phyloP scores from a whole-genome alignment of 2,329 filamentous ascomycete species.

The Phyllosticta paracitricarpa region DNA sequence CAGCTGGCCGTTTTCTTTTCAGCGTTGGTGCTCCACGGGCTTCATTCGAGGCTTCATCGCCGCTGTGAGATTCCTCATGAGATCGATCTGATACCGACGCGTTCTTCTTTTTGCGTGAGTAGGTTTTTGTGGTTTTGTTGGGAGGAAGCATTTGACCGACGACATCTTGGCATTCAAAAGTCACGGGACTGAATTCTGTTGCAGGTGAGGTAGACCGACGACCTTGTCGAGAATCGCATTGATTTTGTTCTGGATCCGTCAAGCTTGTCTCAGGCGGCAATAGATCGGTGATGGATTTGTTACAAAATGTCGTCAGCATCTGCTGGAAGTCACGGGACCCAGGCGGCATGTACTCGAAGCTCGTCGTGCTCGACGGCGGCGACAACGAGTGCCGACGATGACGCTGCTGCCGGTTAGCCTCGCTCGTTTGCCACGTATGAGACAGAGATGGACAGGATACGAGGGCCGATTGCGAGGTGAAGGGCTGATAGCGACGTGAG shows the following conservation, averaged over 20 bases:
- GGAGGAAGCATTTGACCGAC: background rate
- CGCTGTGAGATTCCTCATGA: background rate
- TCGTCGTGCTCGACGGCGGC: background rate
- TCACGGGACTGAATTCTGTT: background rate
- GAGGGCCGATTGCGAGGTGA: background rate
- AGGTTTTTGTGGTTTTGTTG: background rate
- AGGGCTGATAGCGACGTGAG: background rate
- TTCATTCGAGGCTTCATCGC: background rate
- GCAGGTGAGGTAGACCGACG: background rate
- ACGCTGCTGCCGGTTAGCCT: background rate
- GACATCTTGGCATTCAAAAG: background rate
- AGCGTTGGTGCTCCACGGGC: background rate
- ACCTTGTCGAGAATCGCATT: background rate
- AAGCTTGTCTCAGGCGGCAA: background rate
- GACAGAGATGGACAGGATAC: background rate
- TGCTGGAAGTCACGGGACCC: background rate
- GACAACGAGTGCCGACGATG: background rate
- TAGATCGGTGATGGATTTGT: background rate
- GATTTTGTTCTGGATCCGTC: background rate
- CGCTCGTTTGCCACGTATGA: background rate
- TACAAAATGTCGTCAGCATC: background rate
- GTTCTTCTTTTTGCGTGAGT: background rate
- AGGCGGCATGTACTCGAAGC: background rate
- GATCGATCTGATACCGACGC: background rate
- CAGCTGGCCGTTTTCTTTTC: background rate